phyloP scores from a whole-genome alignment of 1,284 basidiomycete species.

The Erythrobasidium hasegawianum region DNA sequence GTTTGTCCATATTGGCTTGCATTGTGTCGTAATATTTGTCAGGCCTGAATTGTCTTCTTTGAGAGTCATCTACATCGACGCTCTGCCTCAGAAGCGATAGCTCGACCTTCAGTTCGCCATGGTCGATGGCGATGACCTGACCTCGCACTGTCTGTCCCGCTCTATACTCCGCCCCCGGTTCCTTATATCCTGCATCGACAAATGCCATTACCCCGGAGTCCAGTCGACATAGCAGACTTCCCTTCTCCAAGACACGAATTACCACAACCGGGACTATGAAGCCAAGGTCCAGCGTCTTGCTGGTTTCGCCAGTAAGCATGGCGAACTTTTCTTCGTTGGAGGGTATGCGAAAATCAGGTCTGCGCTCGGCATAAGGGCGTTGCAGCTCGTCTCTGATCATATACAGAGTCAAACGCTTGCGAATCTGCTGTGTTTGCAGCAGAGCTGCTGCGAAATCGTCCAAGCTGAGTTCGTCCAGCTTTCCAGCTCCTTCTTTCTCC shows the following conservation, averaged over 20 bases:
- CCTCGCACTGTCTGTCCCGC: constrained; percentile 72
- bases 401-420: constrained; percentile 81
- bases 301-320: constrained; percentile 92
- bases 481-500: constrained; percentile 70
- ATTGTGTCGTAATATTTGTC: constrained; percentile 68
- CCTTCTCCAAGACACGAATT: constrained; percentile 56
- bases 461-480: constrained; percentile 87
- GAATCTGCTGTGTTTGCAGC: constrained; percentile 63
- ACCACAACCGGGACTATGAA: constrained; percentile 74
- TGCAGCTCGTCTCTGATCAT: constrained; percentile 87
- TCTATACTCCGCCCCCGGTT: constrained; percentile 50
- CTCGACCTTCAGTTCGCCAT: constrained; percentile 71
- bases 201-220: constrained; percentile 89
- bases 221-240: constrained; percentile 54
- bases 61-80: constrained; percentile 56
- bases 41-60: constrained; percentile 60
- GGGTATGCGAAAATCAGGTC: constrained; percentile 66
- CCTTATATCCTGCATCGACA: constrained; percentile 59
- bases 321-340: constrained; percentile 77
- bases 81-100: constrained; percentile 52
- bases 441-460: constrained; percentile 96
- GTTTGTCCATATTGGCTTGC: constrained; percentile 65
- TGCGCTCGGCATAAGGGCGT: constrained; percentile 74
- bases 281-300: constrained; percentile 70
- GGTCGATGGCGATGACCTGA: constrained; percentile 69